Evolutionary conservation across 2,329 filamentous ascomycete genomes (phyloP).

Genomic region (Xylaria multiplex): DNA sequence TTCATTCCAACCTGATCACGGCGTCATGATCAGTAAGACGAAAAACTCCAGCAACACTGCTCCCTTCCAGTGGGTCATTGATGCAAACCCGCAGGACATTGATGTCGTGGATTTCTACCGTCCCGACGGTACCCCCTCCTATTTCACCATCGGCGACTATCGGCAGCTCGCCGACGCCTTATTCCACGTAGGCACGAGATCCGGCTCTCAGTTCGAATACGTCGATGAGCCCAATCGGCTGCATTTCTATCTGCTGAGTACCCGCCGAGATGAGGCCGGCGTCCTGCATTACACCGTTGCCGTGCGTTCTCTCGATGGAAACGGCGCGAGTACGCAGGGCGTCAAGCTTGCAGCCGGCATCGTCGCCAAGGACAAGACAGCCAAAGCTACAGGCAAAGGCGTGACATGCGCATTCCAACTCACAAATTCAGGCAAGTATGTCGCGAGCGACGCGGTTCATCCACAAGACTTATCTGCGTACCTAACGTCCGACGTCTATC

Average conservation of each 20-base stretch:
- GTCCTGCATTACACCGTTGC: conserved; percentile 61
- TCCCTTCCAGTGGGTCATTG: conserved; percentile 65
- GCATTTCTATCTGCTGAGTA: conserved; percentile 61
- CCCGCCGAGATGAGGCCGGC: conserved; percentile 54
- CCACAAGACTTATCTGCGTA: conserved; percentile 53
- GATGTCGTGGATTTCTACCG: conserved; percentile 60
- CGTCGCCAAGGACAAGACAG: conserved; percentile 40
- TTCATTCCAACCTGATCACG: conserved; percentile 61
- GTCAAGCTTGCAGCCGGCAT: conserved; percentile 53
- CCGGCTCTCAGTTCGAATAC: conserved; percentile 61
- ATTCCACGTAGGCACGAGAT: conserved; percentile 64
- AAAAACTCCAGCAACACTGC: conserved; percentile 53
- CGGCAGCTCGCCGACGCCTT: conserved; percentile 63
- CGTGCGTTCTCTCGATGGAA: conserved; percentile 55
- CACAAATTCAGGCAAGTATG: conserved; percentile 56
- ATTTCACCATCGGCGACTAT: conserved; percentile 63
- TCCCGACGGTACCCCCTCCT: conserved; percentile 58
- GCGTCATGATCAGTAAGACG: conserved; percentile 65
- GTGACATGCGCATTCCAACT: conserved; percentile 59
- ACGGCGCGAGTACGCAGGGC: conserved; percentile 49
- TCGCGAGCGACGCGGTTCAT: conserved; percentile 40
- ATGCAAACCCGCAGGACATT: conserved; percentile 65
- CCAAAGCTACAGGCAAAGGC: conserved; percentile 48
- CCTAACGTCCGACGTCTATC: conserved; percentile 58
- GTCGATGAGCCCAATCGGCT: conserved; percentile 59